Conservation (phyloP, 768 basidiomycete species). For the Mycena olivaceomarginata region DNA sequence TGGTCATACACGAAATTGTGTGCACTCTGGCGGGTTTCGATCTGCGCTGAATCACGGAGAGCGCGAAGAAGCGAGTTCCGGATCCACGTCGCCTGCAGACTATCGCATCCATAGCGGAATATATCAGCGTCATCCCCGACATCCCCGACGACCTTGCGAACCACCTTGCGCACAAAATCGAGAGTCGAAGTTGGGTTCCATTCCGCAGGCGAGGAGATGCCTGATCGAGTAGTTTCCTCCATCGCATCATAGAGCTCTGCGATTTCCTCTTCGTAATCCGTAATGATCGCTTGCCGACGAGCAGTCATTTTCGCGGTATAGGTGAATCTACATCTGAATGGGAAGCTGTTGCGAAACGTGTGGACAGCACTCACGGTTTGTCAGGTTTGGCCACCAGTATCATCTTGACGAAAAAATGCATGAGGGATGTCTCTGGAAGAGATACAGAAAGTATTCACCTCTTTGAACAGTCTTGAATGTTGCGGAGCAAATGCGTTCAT, state of each 20-base stretch:
- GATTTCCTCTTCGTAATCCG: constrained; percentile 61
- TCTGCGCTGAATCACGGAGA: constrained; percentile 39
- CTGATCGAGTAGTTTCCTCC: constrained; percentile 52
- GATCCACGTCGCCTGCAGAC: constrained; percentile 55
- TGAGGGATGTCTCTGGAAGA: neutral
- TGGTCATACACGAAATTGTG: constrained; percentile 50
- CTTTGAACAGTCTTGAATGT: constrained; percentile 64
- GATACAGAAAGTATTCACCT: constrained; percentile 46
- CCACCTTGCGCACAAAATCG: constrained; percentile 56
- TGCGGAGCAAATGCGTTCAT: constrained; percentile 60
- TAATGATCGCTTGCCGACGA: constrained; percentile 57
- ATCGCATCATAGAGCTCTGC: constrained; percentile 56
- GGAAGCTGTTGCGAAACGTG: neutral
- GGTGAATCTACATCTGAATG: constrained; percentile 44
- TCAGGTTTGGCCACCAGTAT: constrained; percentile 55
- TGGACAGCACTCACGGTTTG: constrained; percentile 50
- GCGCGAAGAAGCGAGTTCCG: constrained; percentile 49
- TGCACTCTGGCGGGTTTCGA: constrained; percentile 44
- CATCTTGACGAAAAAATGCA: constrained; percentile 55
- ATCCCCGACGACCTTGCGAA: constrained; percentile 52
- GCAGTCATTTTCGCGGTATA: constrained; percentile 61
- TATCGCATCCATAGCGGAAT: constrained; percentile 60
- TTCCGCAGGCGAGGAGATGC: constrained; percentile 47
- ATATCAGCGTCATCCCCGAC: constrained; percentile 56
- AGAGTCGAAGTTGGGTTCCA: constrained; percentile 51